Evolutionary conservation across 768 basidiomycete species (phyloP).

Genomic region (Pisolithus microcarpus): DNA sequence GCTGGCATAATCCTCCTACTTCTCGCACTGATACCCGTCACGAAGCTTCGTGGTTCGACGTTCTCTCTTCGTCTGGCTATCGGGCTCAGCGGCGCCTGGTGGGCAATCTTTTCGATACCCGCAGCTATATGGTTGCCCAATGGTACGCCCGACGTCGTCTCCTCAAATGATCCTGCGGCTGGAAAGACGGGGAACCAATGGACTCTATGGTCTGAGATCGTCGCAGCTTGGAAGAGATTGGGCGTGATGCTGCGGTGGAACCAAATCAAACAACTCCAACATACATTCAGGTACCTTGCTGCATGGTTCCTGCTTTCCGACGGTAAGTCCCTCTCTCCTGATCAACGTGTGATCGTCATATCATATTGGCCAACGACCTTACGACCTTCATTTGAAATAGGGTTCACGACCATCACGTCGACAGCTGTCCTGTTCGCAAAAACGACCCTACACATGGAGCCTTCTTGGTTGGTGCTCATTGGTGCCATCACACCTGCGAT

Average conservation of each 20-base stretch:
- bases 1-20: constrained; percentile 75
- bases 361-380: background rate
- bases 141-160: background rate
- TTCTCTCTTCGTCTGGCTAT: constrained; percentile 77
- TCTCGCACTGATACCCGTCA: constrained; percentile 75
- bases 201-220: constrained; percentile 47
- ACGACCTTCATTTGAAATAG: constrained; percentile 28
- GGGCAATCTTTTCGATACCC: constrained; percentile 77
- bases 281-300: constrained; percentile 84
- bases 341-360: background rate
- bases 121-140: constrained; percentile 69
- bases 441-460: constrained; percentile 73
- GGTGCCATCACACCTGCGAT: constrained; percentile 70
- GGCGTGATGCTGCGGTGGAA: constrained; percentile 65
- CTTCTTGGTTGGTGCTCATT: constrained; percentile 71
- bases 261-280: constrained; percentile 66
- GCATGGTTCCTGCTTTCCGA: constrained; percentile 96
- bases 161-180: constrained; percentile 1
- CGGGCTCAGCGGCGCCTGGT: constrained; percentile 80
- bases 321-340: constrained; percentile 39
- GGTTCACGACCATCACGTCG: constrained; percentile 88
- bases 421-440: constrained; percentile 91
- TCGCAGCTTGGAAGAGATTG: constrained; percentile 68
- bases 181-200: constrained; percentile 28
- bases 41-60: constrained; percentile 63